A percentile compares a stretch with the other conserved stretches of the same genome.
Evolutionary conservation across 495 filamentous ascomycete species (phyloP).

Genomic region (Aspergillus taichungensis): DNA sequence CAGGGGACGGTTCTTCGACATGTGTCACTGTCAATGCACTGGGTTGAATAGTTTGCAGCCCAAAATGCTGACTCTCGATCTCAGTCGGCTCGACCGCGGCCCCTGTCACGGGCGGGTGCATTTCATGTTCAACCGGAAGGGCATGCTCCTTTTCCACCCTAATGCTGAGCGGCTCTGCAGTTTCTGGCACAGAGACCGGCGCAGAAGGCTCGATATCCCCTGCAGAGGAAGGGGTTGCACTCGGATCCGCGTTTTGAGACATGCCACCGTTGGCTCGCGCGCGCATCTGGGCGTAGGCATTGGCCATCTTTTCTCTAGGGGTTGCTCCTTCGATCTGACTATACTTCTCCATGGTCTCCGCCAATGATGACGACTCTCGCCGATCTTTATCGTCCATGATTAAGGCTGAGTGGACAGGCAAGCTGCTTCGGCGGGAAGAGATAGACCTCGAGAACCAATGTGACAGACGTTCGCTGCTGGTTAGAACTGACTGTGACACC

Average conservation of each 20-base stretch:
- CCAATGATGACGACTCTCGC: conserved; percentile 6
- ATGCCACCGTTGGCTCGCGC: conserved; percentile 3
- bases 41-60: conserved; percentile 35
- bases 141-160: conserved; percentile 22
- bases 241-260: conserved; percentile 11
- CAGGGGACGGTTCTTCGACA: conserved; percentile 21
- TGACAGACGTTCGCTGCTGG: no score
- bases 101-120: conserved; percentile 16
- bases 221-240: conserved; percentile 33
- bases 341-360: conserved; percentile 20
- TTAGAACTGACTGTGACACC: no score
- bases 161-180: conserved; percentile 29
- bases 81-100: conserved; percentile 15
- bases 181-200: conserved; percentile 21
- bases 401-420: neutral
- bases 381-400: conserved; percentile 12
- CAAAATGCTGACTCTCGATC: conserved; percentile 5
- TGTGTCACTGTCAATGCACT: conserved; percentile 29
- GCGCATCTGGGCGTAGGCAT: conserved; percentile 18
- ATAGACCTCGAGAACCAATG: neutral
- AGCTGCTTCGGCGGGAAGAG: neutral
- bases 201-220: conserved; percentile 33
- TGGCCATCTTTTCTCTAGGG: conserved; percentile 23
- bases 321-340: conserved; percentile 21
- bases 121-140: conserved; percentile 11